Evolutionary conservation across 306 rosid genomes (phyloP), one percentile per base, ranked within the genome.

Genomic region (Hippophae tibetana): DNA sequence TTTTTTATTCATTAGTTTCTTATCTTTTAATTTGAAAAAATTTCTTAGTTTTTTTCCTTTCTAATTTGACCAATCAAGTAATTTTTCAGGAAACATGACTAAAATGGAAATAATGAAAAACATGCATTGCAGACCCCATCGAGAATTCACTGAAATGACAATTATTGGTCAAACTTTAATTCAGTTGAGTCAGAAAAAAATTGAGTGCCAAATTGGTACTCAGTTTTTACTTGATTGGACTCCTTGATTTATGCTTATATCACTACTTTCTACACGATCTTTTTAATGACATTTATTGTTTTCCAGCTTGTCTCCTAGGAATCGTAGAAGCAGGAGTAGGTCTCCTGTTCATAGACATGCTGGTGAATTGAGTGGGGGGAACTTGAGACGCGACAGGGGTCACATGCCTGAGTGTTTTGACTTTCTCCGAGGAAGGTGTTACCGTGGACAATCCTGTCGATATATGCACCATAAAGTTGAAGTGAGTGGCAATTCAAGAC

Each of bases 291-390:
- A 57, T 68, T 79, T 31, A 60, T 52, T 48, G 57, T 69, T 78
- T 70, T 83, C 72, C 84, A 87, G 95, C 75, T 66, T 82, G 83
- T 88, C 95, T 49, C 90, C 95, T 41, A 66, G 77, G 72, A 82
- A 70, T 14, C 85, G 69, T 41, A 81, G 95, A 80, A 86, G 86
- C 76, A 83, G 95, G 82, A 87, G 89, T 67, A 83, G 95, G 79
- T 92, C 96, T 62, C 97, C 97, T 47, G 45, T 63, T 58, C 54
- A 63, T 65, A 83, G 88, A 73, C 95, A 78, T 47, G 67, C 85
- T 42, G 74, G 79, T 64, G 83, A 83, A 65, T 68, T 71, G 54
- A 69, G 63, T 54, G 66, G 74, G 62, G 95, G 74, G 67, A 82
- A 76, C 60, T 57, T 65, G 72, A 83, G 78, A 78, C 74, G 84